Conservation (phyloP, 371 early-diverging fungal species). For the Globomyces sp. region DNA sequence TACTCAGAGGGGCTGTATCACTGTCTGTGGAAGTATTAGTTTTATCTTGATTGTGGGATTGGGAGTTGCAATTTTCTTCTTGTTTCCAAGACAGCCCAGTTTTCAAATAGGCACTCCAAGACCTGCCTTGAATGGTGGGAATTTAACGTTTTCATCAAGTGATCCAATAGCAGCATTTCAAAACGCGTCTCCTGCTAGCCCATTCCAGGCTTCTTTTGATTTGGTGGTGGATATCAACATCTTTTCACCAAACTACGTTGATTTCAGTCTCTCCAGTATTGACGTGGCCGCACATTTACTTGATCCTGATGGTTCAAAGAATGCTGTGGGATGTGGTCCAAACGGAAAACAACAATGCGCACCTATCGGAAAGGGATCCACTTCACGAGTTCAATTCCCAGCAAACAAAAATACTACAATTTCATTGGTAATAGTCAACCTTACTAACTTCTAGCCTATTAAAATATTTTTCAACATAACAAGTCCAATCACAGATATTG, state of each 20-base stretch:
- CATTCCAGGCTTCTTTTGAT: constrained; percentile 20
- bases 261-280: constrained; percentile 16
- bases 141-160: neutral
- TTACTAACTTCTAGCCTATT: neutral
- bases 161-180: constrained; percentile 9
- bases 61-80: constrained; percentile 25
- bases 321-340: neutral
- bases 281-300: constrained; percentile 11
- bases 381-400: neutral
- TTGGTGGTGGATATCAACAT: constrained; percentile 24
- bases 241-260: constrained; percentile 18
- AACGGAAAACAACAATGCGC: too few relatives aligned
- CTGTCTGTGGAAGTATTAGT: constrained; percentile 3
- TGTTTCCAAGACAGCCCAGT: constrained; percentile 26
- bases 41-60: constrained; percentile 25
- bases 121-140: neutral
- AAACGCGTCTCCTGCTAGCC: constrained; percentile 18
- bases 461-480: neutral
- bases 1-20: neutral
- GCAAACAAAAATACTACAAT: neutral
- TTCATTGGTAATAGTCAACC: neutral
- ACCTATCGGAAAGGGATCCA: neutral
- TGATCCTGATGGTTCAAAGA: neutral
- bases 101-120: constrained; percentile 25
- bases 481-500: neutral